phyloP scores from a whole-genome alignment of 129 eudicot species.

The Lactuca sativa region DNA sequence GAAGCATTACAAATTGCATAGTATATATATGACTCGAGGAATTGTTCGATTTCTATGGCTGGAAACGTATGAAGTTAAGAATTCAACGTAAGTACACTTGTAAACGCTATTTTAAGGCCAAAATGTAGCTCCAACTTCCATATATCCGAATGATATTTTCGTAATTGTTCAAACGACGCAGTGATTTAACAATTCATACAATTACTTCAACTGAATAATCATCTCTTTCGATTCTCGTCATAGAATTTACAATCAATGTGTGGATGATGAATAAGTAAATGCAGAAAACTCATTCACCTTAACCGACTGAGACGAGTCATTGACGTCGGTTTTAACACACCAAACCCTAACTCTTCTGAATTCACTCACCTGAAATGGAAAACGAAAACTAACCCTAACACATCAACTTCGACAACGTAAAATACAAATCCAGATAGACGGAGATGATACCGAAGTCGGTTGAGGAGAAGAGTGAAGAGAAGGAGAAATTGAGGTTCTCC shows the following conservation, averaged over 20 bases:
- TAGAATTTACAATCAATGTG: not conserved
- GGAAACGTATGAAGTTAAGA: not conserved
- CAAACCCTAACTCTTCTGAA: constrained; percentile 42
- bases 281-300: constrained; percentile 33
- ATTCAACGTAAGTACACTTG: not conserved
- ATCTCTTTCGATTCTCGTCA: constrained; percentile 4
- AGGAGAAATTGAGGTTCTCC: constrained; percentile 52
- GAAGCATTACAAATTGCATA: constrained; percentile 5
- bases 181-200: not conserved
- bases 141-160: not conserved
- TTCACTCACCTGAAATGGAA: constrained; percentile 33
- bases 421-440: not conserved
- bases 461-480: constrained; percentile 36
- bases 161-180: not conserved
- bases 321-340: constrained; percentile 43
- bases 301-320: constrained; percentile 41
- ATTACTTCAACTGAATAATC: constrained; percentile 12
- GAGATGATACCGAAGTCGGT: constrained; percentile 36
- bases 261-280: not conserved
- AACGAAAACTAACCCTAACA: not conserved
- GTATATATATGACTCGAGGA: constrained; percentile 5
- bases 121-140: too few species aligned
- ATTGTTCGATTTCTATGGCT: not conserved
- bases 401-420: not conserved
- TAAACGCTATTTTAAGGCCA: not conserved